Base-by-base conservation (phyloP, 768 basidiomycete species). In the Lactarius psammicola region DNA sequence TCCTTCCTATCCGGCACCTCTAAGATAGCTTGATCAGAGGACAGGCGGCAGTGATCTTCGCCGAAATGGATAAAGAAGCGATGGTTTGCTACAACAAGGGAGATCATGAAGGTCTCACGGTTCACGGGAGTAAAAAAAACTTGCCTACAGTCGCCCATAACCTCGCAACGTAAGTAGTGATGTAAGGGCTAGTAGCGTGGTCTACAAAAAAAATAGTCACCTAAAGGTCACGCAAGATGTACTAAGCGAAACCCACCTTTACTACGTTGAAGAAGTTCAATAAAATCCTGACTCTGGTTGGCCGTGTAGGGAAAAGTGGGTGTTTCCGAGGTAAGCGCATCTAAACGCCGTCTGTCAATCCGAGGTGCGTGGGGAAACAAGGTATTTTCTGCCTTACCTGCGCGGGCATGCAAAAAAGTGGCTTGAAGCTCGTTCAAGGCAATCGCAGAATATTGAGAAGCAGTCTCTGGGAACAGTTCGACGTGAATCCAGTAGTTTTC, bases 11-110 rank as follows among this genome's bases (percentile, higher is more conserved):
- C 18, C 31, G 30, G 53, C 8, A 31, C 18, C 31, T 56, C 55
- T 4, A 56, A 34, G 31, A 56, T 56, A 23, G 55, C 28, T 30
- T 56, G 55, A 20, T 56, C 30, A 10, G 55, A 56, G 18, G 55
- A 56, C 31, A 56, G 9, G 55, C 55, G 55, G 55, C 55, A 56
- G 33, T 56, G 55, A 20, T 56, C 55, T 34, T 56, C 55, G 31
- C 55, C 55, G 11, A 56, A 56, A 51, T 51, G 49, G 5, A 28
- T 26, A 28, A 51, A 51, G 23, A 51, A 51, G 49, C 49, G 49
- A 51, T 56, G 55, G 13, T 56, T 56, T 31, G 55, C 55, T 56
- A 31, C 6, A 51, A 6, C 11, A 26, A 30, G n/a, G 33, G n/a
- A 6, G 11, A 56, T 56, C 49, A 51, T 26, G 49, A 51, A 51